A percentile compares a stretch with the other conserved stretches of the same genome.
Conservation (phyloP, 352 stramenopile genomes). For the Pythium coloratum region DNA sequence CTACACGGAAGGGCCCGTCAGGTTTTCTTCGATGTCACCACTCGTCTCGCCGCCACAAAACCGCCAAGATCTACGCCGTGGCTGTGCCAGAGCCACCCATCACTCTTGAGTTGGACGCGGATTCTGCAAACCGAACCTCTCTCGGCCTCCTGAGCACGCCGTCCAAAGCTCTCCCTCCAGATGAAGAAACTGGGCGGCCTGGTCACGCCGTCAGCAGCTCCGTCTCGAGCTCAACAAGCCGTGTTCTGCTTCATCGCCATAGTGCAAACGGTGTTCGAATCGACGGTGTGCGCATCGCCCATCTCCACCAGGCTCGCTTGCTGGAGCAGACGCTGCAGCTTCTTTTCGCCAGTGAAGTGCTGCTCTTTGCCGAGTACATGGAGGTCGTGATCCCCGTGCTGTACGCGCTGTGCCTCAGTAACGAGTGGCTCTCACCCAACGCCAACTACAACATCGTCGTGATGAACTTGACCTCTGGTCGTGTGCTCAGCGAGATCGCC, state of each 20-base stretch:
- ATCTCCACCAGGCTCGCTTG: constrained; percentile 15
- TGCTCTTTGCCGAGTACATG: constrained; percentile 24
- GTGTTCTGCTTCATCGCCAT: background rate
- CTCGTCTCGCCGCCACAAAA: background rate
- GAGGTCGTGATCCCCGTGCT: constrained; percentile 16
- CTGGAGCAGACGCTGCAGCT: constrained; percentile 25
- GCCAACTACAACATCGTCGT: constrained; percentile 16
- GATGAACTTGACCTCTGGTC: background rate
- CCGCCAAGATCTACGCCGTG: background rate
- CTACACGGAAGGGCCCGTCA: too few relatives aligned
- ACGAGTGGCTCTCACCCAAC: constrained; percentile 6
- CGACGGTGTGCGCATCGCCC: background rate
- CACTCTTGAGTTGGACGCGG: too few relatives aligned
- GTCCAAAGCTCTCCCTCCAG: too few relatives aligned
- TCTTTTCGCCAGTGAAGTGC: constrained; percentile 21
- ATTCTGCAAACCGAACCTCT: too few relatives aligned
- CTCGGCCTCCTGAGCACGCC: too few relatives aligned
- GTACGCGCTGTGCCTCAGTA: background rate
- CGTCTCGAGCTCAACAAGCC: background rate
- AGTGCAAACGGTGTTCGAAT: background rate
- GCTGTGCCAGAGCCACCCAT: background rate
- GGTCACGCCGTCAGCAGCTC: too few relatives aligned
- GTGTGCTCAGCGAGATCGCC: background rate
- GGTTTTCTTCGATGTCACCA: background rate
- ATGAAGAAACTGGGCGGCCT: too few relatives aligned